Evolutionary conservation across 2,329 filamentous ascomycete genomes (phyloP).

Genomic region (Zymoseptoria pseudotritici): DNA sequence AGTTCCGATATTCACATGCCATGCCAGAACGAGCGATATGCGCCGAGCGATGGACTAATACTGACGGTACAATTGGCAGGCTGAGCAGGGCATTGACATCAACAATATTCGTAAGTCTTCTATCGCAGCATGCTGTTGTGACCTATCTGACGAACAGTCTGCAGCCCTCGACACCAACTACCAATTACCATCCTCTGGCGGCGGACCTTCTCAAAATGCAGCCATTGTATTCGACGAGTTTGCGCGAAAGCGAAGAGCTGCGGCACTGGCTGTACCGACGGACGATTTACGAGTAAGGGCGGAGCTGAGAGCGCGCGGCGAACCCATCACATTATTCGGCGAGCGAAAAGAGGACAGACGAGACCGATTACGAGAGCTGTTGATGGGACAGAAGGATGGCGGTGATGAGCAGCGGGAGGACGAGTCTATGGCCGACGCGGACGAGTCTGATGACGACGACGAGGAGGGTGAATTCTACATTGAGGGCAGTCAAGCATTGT

Average conservation of each 20-base stretch:
- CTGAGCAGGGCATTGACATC: constrained; percentile 53
- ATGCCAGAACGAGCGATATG: constrained; percentile 15
- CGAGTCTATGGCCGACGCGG: constrained; percentile 55
- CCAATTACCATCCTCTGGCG: constrained; percentile 61
- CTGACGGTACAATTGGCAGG: constrained; percentile 32
- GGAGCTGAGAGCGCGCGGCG: constrained; percentile 75
- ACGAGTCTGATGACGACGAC: constrained; percentile 53
- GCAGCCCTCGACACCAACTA: constrained; percentile 73
- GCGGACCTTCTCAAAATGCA: constrained; percentile 70
- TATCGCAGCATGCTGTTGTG: constrained; percentile 12
- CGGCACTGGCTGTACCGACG: constrained; percentile 84
- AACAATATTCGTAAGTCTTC: constrained; percentile 53
- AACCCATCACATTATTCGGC: constrained; percentile 90
- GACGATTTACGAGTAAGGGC: constrained; percentile 81
- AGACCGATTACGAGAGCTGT: constrained; percentile 74
- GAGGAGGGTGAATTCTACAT: constrained; percentile 95
- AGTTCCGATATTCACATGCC: constrained; percentile 28
- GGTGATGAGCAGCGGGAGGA: constrained; percentile 36
- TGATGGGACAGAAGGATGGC: constrained; percentile 61
- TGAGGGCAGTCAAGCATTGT: constrained; percentile 63
- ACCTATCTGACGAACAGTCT: constrained; percentile 2
- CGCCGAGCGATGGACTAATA: constrained; percentile 10
- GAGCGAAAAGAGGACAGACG: constrained; percentile 79
- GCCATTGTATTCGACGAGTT: constrained; percentile 83
- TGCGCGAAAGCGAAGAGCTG: constrained; percentile 80